Percentiles rank a stretch among this genome's conserved stretches.
These are phyloP conservation scores for Starmerella apis DNA, from an alignment of 805 yeast genomes.

Conservation along the genomic window DNA sequence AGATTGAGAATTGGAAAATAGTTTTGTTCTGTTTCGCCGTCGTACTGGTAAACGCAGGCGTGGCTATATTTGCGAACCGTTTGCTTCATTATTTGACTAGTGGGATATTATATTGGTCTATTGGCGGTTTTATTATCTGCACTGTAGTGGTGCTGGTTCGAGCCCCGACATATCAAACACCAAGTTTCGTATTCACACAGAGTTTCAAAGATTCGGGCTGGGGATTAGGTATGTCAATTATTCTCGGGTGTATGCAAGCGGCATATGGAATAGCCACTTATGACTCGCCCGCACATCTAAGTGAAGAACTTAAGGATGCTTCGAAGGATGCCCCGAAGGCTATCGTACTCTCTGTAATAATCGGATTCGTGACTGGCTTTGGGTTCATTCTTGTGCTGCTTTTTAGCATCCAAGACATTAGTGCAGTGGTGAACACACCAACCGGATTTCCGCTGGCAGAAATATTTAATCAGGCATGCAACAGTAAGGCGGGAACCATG, in stretches of 20 bases:
- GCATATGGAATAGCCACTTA: slow-evolving; percentile 60
- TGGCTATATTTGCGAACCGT: slow-evolving; percentile 22
- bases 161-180: slow-evolving; percentile 41
- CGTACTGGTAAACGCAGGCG: slow-evolving; percentile 21
- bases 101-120: slow-evolving; percentile 43
- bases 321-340: slow-evolving; percentile 51
- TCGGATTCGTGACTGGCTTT: slow-evolving; percentile 49
- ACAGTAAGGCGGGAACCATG: slow-evolving; percentile 43
- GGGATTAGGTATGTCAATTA: slow-evolving; percentile 48
- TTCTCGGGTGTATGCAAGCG: slow-evolving; percentile 62
- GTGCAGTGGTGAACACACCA: slow-evolving; percentile 38
- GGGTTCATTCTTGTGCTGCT: slow-evolving; percentile 34
- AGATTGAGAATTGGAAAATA: slow-evolving; percentile 27
- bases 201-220: slow-evolving; percentile 53
- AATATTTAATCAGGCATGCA: slow-evolving; percentile 49
- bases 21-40: slow-evolving; percentile 27
- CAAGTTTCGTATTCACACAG: slow-evolving; percentile 44
- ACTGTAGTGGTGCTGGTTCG: slow-evolving; percentile 45
- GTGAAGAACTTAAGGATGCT: slow-evolving; percentile 54
- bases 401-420: slow-evolving; percentile 46
- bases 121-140: slow-evolving; percentile 44
- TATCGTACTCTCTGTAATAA: slow-evolving; percentile 51
- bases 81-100: slow-evolving; percentile 43
- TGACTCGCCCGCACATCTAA: slow-evolving; percentile 63
- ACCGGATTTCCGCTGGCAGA: slow-evolving; percentile 58